Evolutionary conservation across 2,329 filamentous ascomycete genomes (phyloP).

Genomic region (Chaetothyriales sp.): DNA sequence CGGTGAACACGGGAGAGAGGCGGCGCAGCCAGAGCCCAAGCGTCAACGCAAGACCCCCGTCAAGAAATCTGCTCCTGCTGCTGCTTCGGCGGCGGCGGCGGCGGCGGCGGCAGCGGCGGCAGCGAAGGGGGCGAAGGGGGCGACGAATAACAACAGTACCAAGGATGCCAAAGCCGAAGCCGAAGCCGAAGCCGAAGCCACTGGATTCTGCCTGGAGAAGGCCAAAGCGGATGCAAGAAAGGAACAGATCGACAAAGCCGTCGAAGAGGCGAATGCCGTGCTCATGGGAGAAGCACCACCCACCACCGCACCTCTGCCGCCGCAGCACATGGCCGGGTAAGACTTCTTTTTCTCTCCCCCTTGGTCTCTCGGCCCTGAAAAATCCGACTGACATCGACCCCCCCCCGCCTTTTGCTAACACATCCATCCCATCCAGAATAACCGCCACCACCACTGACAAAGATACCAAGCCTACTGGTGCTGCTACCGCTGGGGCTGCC

Average conservation of each 20-base stretch:
- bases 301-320: background rate
- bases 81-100: background rate
- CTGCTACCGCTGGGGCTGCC: background rate
- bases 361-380: too few species aligned
- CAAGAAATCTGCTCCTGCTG: background rate
- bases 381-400: too few species aligned
- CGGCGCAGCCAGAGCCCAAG: background rate
- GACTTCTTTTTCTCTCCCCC: too few species aligned
- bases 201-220: background rate
- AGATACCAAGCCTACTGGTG: background rate
- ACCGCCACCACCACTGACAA: too few species aligned
- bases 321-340: background rate
- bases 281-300: slow-evolving; percentile 1
- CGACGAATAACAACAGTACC: too few species aligned
- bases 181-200: background rate
- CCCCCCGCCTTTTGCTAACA: too few species aligned
- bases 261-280: slow-evolving; percentile 1
- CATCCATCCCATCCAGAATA: too few species aligned
- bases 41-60: slow-evolving; percentile 3
- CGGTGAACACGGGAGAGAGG: background rate
- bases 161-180: background rate
- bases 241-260: slow-evolving; percentile 1
- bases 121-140: background rate
- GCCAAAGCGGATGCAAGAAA: slow-evolving; percentile 4
- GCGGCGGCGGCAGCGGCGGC: too few species aligned